Base-by-base conservation (phyloP, 768 basidiomycete genomes). In the Flagelloscypha sp. region DNA sequence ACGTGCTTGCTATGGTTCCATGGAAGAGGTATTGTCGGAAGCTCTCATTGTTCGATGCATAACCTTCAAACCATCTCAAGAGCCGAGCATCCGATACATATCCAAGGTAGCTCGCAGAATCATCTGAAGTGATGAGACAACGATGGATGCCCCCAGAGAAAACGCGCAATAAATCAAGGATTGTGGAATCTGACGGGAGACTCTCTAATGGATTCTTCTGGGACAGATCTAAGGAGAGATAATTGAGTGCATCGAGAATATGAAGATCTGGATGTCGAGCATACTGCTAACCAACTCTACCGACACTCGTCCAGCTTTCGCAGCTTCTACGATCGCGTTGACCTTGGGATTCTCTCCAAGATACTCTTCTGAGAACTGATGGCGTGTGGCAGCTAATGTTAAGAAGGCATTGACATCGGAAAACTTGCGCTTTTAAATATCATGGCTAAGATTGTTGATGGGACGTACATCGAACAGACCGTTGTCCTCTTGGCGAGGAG, bases 371-470 rank as follows among this genome's bases (percentile, higher is more conserved):
- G 62, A 55, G 25, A 82, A 65, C 3, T 78, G 81, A 49, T 87
- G 84, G 29, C 78, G 63, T 3, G 83, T 87, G 6, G 86, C 84
- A 7, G 86, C 86, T 30, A 89, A 62, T 3, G 83, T 84, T 40
- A 89, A 57, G 50, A 88, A 89, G n/a, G 86, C 83, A 50, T 89
- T 89, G 8, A 88, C 81, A 50, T 89, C 86, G 12, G 85, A 78
- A 46, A 74, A 87, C 85, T 89, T 45, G 18, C 10, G 22, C 17
- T 20, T 15, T 25, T 3, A n/a, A 23, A 12, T 11, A 19, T 5
- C 20, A 41, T 40, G 17, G 19, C 30, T n/a, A 15, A 10, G 21
- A 27, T 19, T n/a, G 22, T 11, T 21, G 21, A 21, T 3, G 30
- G 16, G 9, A 44, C 80, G 37, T 48, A 88, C 85, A 55, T 89